Conservation (phyloP, 192 early-diverging fungal genomes). For the Entomortierella beljakovae region DNA sequence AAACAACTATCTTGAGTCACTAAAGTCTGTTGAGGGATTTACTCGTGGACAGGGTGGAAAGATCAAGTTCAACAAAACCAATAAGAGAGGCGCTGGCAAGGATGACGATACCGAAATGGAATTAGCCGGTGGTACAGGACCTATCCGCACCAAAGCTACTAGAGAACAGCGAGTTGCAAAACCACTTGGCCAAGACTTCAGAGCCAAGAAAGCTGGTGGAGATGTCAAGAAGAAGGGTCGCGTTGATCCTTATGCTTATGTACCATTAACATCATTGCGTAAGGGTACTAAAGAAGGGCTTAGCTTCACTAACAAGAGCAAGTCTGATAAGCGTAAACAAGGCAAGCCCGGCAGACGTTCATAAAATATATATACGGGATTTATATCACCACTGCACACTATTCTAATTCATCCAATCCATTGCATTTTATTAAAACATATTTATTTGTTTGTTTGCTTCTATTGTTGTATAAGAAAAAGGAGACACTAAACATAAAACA, state of each 20-base stretch:
- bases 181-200: constrained; percentile 82
- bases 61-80: constrained; percentile 92
- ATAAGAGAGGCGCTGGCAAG: constrained; percentile 68
- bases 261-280: constrained; percentile 76
- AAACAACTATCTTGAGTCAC: constrained; percentile 88
- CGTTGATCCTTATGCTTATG: constrained; percentile 95
- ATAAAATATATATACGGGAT: constrained; percentile 3
- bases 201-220: constrained; percentile 87
- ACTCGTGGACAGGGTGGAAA: constrained; percentile 83
- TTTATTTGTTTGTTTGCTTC: too few species aligned
- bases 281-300: constrained; percentile 47
- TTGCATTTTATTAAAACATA: constrained; percentile 3
- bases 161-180: constrained; percentile 54
- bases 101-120: constrained; percentile 72
- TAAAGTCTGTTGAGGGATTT: constrained; percentile 85
- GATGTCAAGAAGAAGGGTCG: constrained; percentile 92
- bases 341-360: constrained; percentile 44
- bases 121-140: constrained; percentile 32
- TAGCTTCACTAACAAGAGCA: constrained; percentile 50
- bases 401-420: constrained; percentile 8
- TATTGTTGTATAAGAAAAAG: too few species aligned
- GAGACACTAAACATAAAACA: too few species aligned
- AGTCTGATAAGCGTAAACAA: constrained; percentile 44
- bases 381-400: neutral
- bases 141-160: constrained; percentile 54